Conservation (phyloP, 352 stramenopile species). For the Phytophthora constricta region DNA sequence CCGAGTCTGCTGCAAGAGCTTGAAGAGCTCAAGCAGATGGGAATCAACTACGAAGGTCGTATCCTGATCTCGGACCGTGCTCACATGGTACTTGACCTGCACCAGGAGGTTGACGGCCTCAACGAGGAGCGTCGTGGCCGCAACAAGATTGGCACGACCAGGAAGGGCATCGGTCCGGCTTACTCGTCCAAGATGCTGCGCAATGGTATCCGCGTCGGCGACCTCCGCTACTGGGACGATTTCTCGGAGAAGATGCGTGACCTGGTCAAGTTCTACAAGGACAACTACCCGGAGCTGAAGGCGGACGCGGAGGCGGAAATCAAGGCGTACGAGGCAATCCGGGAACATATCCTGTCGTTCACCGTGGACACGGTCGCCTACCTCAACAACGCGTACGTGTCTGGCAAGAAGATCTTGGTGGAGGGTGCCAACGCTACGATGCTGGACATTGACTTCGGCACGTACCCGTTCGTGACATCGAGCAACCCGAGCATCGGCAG, state of each 20-base stretch:
- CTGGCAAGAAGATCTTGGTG: conserved; percentile 97
- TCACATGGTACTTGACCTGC: conserved; percentile 99
- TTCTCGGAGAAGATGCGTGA: conserved; percentile 92
- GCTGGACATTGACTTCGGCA: conserved; percentile 99
- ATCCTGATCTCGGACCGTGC: conserved; percentile 98
- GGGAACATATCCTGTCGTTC: conserved; percentile 86
- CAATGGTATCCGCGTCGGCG: conserved; percentile 97
- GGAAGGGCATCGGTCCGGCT: conserved; percentile 98
- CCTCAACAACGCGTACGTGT: conserved; percentile 96
- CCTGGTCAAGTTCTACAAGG: conserved; percentile 93
- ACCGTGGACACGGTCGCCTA: conserved; percentile 97
- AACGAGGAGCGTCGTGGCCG: conserved; percentile 87
- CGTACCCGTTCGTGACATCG: conserved; percentile 99
- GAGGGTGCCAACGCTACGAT: conserved; percentile 99
- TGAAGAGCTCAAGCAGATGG: conserved; percentile 89
- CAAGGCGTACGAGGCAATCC: conserved; percentile 80
- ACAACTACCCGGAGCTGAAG: conserved; percentile 85
- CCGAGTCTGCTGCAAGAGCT: conserved; percentile 97
- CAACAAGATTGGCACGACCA: conserved; percentile 99
- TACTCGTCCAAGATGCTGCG: conserved; percentile 99
- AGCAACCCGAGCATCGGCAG: conserved; percentile 98
- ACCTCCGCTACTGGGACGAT: conserved; percentile 92
- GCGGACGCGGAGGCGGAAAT: conserved; percentile 89
- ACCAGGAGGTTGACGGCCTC: conserved; percentile 93
- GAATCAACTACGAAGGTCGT: conserved; percentile 92